Base-by-base conservation (phyloP, 208 protist genomes). In the Phytomonas sp. region DNA sequence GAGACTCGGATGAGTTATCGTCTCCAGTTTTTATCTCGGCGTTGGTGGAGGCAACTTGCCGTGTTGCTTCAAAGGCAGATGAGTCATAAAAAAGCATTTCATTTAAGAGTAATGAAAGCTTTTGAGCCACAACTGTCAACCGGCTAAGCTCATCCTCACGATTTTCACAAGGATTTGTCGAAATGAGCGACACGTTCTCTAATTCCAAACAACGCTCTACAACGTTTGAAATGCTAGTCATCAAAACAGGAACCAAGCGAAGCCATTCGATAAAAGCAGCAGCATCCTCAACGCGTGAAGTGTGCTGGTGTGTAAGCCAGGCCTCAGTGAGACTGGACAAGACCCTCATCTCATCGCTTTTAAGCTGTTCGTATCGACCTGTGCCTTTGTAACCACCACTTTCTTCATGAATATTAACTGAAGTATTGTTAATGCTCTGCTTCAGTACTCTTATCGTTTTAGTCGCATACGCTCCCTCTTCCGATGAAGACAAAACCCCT, bases 201-300 rank as follows among this genome's bases (percentile, higher is more conserved):
- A 56, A 56, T 56, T 56, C 45, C 19, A 56, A 56, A 56, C 45
- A 26, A 19, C 45, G 45, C 45, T 56, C 45, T 56, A 56, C 45
- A 56, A 56, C 16, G 6, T 56, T 56, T 26, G 45, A 12, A 12
- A 56, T 26, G 45, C 45, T 56, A 19, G 45, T 56, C 45, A 56
- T 56, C 45, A 56, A 26, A 56, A 56, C 45, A 26, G 45, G 45
- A 56, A 56, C 19, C 45, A 56, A 56, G 23, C 45, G 45, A 56
- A 56, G 45, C 45, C 45, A 56, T 26, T 56, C 45, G 45, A 56
- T 56, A 56, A 19, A 11, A 56, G 45, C 45, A 56, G 45, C 19
- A 56, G 45, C 45, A 56, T 19, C 45, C 23, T 56, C 45, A 26
- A 56, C 26, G 45, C 45, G 45, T 26, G 26, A 56, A 19, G 45